Evolutionary conservation across 176 grass and related monocot species (phyloP), one percentile per base, ranked within the genome.

Genomic region (Zea luxurians): DNA sequence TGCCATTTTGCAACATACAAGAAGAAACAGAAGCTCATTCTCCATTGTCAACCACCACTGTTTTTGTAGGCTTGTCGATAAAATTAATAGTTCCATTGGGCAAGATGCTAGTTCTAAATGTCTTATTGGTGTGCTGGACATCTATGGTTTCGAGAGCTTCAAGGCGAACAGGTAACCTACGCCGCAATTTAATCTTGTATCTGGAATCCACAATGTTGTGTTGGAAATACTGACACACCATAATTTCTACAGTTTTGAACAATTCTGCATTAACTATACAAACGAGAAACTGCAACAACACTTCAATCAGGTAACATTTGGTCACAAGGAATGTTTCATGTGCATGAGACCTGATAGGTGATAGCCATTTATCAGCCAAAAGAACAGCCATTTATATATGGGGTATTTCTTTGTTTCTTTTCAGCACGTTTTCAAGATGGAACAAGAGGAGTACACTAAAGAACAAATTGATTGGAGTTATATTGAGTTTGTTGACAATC

Each of bases 121-220:
- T 75, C 90, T 99, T 62, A 99, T 99, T 48, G 96, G 96, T 82
- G 96, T 99, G 35, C 84, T 99, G 68, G 96, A 99, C 71, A 99
- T 99, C 55, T 99, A 99, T 87, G 96, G 96, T 89, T 99, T 99
- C 84, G 96, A 99, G 84, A 99, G 96, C 85, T 99, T 99, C 76
- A 99, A 99, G 84, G 73, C 82, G 20, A 99, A 99, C 78, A 99
- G 92, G 92, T 94, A 75, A 75, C 8, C 6, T 64, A 44, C 78
- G 10, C 50, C 78, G 10, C 41, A 40, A 17, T 78, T 58, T 63
- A 75, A 16, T 59, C 7, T 50, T 81, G 48, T 71, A 76, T 80
- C 18, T 70, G 37, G 44, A 70, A 61, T 46, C 13, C 48, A 79
- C 50, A 17, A 10, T 37, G 21, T 17, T 82, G 6, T 60, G 17